Percentiles rank a stretch among this genome's conserved stretches.
Conservation (phyloP, 768 basidiomycete species). For the Leccinum imitatum region DNA sequence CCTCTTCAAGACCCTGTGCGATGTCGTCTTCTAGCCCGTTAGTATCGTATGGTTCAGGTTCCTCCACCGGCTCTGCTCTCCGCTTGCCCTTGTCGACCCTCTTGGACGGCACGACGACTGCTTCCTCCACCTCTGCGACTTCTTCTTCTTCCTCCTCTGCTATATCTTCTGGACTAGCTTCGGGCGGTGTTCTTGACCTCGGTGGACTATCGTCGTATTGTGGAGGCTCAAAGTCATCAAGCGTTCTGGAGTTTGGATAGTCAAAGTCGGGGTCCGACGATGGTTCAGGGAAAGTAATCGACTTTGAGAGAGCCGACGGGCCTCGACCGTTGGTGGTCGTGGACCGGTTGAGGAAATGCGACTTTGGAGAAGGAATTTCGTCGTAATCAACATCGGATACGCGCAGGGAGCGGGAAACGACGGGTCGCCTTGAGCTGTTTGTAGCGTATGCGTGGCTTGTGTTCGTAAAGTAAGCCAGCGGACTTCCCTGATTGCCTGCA, state of each 20-base stretch:
- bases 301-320: conserved; percentile 35
- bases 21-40: conserved; percentile 44
- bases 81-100: conserved; percentile 42
- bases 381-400: conserved; percentile 61
- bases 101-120: conserved; percentile 24
- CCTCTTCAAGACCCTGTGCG: conserved; percentile 41
- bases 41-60: conserved; percentile 14
- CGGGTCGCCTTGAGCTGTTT: conserved; percentile 32
- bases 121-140: conserved; percentile 33
- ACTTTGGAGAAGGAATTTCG: conserved; percentile 58
- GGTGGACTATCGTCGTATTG: conserved; percentile 28
- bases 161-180: conserved; percentile 48
- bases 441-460: conserved; percentile 40
- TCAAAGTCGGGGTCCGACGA: conserved; percentile 28
- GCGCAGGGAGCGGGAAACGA: conserved; percentile 48
- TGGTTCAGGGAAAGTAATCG: conserved; percentile 21
- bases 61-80: conserved; percentile 29
- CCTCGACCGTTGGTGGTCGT: conserved; percentile 36
- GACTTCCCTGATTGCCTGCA: conserved; percentile 32
- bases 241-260: conserved; percentile 14
- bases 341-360: conserved; percentile 31
- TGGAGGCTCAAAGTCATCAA: conserved; percentile 31
- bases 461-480: conserved; percentile 37
- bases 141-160: conserved; percentile 28
- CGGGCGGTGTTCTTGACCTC: conserved; percentile 44